Evolutionary conservation across 805 yeast genomes (phyloP), one percentile per base, ranked within the genome.

Genomic region (Candida golubevii): DNA sequence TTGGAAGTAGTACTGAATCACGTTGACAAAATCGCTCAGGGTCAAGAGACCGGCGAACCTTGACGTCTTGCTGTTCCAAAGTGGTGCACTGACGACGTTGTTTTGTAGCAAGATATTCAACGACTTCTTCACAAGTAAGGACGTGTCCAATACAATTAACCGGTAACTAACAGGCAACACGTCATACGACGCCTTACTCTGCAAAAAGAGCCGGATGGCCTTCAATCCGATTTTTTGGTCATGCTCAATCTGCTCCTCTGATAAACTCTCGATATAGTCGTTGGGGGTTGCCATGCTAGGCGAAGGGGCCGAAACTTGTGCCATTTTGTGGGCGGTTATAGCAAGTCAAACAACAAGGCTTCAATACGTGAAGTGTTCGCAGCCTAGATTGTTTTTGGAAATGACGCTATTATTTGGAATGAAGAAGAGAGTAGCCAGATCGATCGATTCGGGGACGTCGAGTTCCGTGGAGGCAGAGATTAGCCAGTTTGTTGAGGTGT

Each of bases 91-190:
- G 29, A 93, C 97, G 58, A 93, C 88, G 61, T 88, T 87, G 64
- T 93, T 93, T 61, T 93, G 98, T 41, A 93, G 72, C 48, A 93
- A 68, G 27, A 95, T 90, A 52, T 88, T 89, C 58, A 93, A 73
- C 5, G 97, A 86, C 61, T 91, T 88, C 66, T 91, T 90, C 33
- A 93, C 95, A 45, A 88, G 69, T 38, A 93, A 71, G 6, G 96
- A 80, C 1, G 98, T 90, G 62, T 93, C 99, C 56, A 93, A 79
- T 38, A 93, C 98, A 44, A 93, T 85, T 57, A 93, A 75, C 55
- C 97, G 75, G 63, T 91, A 93, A 15, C 95, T 84, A 31, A 93
- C 98, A 2, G 99, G 99, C 35, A 93, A 74, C 18, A 93, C 99
- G 59, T 93, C 99, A 63, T 93, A 93, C 1, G 97, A 88, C 0